These are phyloP conservation scores for Phanerodontia chrysosporium DNA, from an alignment of 768 basidiomycete genomes.

Conservation along the genomic window DNA sequence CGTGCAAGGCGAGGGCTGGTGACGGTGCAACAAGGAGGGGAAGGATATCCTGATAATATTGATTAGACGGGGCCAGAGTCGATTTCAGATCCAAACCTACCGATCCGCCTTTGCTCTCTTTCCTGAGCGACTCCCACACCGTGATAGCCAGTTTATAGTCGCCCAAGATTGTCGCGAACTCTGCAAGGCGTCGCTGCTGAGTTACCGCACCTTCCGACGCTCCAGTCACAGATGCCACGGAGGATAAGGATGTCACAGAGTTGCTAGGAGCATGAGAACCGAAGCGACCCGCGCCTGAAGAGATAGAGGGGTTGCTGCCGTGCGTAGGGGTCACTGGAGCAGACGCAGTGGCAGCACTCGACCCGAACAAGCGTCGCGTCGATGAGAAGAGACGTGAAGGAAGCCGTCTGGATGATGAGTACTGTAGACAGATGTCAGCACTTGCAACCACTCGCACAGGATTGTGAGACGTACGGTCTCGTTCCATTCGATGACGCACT, in stretches of 20 bases:
- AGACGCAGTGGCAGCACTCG: conserved; percentile 38
- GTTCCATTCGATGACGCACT: conserved; percentile 90
- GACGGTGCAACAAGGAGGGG: conserved; percentile 70
- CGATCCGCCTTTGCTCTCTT: conserved; percentile 84
- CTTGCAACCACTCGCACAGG: not conserved
- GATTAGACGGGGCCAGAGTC: not conserved
- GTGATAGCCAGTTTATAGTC: conserved; percentile 80
- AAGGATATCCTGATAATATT: conserved; percentile 63
- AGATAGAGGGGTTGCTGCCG: conserved; percentile 34
- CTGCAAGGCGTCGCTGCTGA: conserved; percentile 85
- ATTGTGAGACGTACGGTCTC: conserved; percentile 53
- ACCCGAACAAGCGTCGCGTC: conserved; percentile 78
- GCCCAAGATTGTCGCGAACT: conserved; percentile 89
- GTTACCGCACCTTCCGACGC: conserved; percentile 40
- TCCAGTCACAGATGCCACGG: conserved; percentile 20
- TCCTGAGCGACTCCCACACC: conserved; percentile 84
- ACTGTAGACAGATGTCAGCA: conserved; percentile 33
- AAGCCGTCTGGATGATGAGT: conserved; percentile 71
- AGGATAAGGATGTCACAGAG: conserved; percentile 28
- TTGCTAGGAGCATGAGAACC: conserved; percentile 24
- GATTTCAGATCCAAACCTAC: conserved; percentile 39
- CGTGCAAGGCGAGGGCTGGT: conserved; percentile 55
- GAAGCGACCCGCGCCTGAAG: conserved; percentile 23
- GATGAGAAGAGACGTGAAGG: conserved; percentile 85
- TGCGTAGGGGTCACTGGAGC: conserved; percentile 32